Base-by-base conservation (phyloP, 1,284 basidiomycete genomes). In the Cutaneotrichosporon curvatum region DNA sequence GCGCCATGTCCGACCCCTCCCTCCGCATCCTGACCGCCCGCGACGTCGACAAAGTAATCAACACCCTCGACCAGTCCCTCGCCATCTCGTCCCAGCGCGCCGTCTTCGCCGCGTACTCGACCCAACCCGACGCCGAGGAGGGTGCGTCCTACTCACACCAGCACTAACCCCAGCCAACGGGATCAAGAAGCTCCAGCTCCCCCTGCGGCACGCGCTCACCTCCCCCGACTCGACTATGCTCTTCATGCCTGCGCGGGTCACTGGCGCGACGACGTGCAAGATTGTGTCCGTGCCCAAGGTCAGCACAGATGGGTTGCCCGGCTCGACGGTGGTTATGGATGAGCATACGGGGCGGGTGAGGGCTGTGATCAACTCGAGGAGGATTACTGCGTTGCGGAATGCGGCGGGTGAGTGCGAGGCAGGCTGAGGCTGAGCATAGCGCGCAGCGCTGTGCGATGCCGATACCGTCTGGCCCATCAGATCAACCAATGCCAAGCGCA, bases 321-420 rank as follows among this genome's bases (percentile, higher is more conserved):
- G 76, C 0, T 82, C 81, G 2, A 91, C 85, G 0, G 65, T 89
- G 21, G 76, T 91, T 2, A 62, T 92, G 23, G 81, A 90, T 58
- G 83, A 87, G 53, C 58, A 60, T 5, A 80, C 78, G 0, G 88
- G 87, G 2, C 70, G 71, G 3, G 77, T 82, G 10, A 81, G 76
- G 53, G 86, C 84, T 0, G 69, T 91, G 14, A 71, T 91, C 21
- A 90, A 91, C 60, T 82, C 88, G 2, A 73, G 81, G 34, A 75
- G 74, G 32, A 68, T 92, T 50, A 91, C 88, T 1, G 84, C 86
- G 2, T 65, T 88, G 37, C 68, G 88, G 38, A 92, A 84, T 47
- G 87, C 85, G 39, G 84, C 83, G 54, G 84, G 86, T 82, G 58
- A 48, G 78, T 69, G 15, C 31, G 10, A 9, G 14, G 20, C 14